phyloP scores from a whole-genome alignment of 371 early-diverging fungal species.

The Saksenaea vasiformis region DNA sequence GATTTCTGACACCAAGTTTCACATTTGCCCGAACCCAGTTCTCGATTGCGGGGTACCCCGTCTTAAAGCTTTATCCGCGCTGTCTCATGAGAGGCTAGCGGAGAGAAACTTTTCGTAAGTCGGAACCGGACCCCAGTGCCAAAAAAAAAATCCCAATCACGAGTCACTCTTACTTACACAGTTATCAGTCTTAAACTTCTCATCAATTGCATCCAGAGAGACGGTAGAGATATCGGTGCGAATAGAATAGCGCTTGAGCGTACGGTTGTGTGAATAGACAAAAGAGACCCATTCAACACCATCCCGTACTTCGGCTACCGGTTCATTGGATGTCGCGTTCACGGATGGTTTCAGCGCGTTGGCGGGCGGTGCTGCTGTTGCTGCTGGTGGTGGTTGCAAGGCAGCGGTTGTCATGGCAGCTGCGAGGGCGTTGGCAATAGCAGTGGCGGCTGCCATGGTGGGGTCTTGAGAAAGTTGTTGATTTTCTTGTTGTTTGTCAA shows the following conservation, averaged over 20 bases:
- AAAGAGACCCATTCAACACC: slow-evolving; percentile 75
- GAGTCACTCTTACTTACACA: slow-evolving; percentile 56
- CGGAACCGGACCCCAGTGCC: not conserved
- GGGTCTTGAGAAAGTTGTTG: slow-evolving; percentile 14
- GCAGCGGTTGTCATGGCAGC: slow-evolving; percentile 37
- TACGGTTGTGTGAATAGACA: slow-evolving; percentile 68
- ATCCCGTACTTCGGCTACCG: slow-evolving; percentile 48
- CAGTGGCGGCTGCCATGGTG: slow-evolving; percentile 16
- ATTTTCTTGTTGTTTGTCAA: slow-evolving; percentile 20
- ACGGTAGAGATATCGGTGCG: slow-evolving; percentile 79
- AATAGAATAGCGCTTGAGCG: slow-evolving; percentile 68
- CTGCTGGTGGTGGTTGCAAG: slow-evolving; percentile 12
- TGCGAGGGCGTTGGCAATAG: slow-evolving; percentile 36
- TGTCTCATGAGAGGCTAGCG: slow-evolving; percentile 6
- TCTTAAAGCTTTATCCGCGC: slow-evolving; percentile 7
- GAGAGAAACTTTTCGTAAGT: not conserved
- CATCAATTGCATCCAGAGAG: slow-evolving; percentile 56
- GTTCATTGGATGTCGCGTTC: slow-evolving; percentile 35
- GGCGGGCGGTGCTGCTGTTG: slow-evolving; percentile 7
- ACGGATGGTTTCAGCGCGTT: slow-evolving; percentile 6
- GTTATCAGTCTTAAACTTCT: slow-evolving; percentile 78
- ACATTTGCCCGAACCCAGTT: not conserved
- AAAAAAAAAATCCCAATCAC: slow-evolving; percentile 8
- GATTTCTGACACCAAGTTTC: not conserved
- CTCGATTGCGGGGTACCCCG: slow-evolving; percentile 5